Evolutionary conservation across 495 filamentous ascomycete species (phyloP).

Genomic region (Xylaria cubensis): DNA sequence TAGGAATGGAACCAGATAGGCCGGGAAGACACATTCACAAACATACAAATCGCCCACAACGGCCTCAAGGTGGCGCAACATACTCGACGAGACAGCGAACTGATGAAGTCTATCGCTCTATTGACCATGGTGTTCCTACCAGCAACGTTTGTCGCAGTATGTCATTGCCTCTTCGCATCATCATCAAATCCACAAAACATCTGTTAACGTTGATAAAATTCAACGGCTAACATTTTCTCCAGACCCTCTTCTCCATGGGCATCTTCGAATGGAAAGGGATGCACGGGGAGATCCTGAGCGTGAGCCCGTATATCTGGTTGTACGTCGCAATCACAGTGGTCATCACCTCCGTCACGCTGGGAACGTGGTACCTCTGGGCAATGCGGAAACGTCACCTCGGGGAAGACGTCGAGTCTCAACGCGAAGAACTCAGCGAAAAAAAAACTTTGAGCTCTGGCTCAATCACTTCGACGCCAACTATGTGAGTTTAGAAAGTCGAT

Average conservation of each 20-base stretch:
- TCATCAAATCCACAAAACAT: too few relatives aligned
- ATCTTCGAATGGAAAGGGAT: slow-evolving; percentile 2
- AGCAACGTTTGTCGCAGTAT: slow-evolving; percentile 32
- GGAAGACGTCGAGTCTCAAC: neutral
- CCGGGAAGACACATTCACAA: slow-evolving; percentile 15
- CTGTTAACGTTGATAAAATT: too few relatives aligned
- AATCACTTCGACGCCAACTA: neutral
- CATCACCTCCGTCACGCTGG: slow-evolving; percentile 7
- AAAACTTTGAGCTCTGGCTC: neutral
- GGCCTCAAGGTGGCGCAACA: slow-evolving; percentile 19
- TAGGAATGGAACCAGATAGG: slow-evolving; percentile 26
- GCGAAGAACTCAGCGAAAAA: neutral
- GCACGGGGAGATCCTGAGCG: neutral
- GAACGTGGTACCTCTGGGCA: slow-evolving; percentile 8
- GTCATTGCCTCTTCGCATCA: neutral
- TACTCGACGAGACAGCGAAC: slow-evolving; percentile 24
- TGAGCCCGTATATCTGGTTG: slow-evolving; percentile 2
- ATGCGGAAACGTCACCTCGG: neutral
- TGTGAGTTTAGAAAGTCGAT: neutral
- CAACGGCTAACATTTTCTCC: neutral
- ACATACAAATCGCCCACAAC: slow-evolving; percentile 21
- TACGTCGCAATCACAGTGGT: neutral
- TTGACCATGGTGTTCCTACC: slow-evolving; percentile 35
- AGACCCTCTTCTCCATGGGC: slow-evolving; percentile 18
- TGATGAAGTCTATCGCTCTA: slow-evolving; percentile 36